These are phyloP conservation scores for Diaporthe aspalathi DNA, from an alignment of 2,329 filamentous ascomycete genomes.

Conservation along the genomic window DNA sequence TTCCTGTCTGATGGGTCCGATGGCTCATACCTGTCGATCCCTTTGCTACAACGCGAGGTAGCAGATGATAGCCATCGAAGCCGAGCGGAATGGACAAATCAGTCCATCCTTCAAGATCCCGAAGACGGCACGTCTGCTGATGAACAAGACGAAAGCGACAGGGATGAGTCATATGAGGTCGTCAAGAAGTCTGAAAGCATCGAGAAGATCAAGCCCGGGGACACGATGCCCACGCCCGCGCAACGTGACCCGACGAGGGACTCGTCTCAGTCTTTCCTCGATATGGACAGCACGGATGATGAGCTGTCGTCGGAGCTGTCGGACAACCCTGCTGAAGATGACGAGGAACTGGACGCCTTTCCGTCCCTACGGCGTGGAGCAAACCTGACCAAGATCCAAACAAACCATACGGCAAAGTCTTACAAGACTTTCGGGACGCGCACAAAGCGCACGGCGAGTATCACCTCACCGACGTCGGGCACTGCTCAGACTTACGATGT, in stretches of 20 bases:
- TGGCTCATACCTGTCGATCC: slow-evolving; percentile 81
- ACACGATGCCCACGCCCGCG: slow-evolving; percentile 42
- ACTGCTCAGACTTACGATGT: slow-evolving; percentile 60
- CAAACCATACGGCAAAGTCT: slow-evolving; percentile 49
- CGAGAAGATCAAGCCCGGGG: slow-evolving; percentile 53
- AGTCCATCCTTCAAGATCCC: slow-evolving; percentile 64
- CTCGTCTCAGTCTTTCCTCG: slow-evolving; percentile 57
- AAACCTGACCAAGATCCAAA: slow-evolving; percentile 25
- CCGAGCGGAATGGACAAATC: slow-evolving; percentile 63
- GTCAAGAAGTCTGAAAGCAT: slow-evolving; percentile 65
- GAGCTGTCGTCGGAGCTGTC: slow-evolving; percentile 75
- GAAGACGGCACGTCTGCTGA: slow-evolving; percentile 48
- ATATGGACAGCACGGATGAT: slow-evolving; percentile 61
- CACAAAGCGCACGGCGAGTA: slow-evolving; percentile 43
- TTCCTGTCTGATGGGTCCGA: slow-evolving; percentile 72
- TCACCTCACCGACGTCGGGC: slow-evolving; percentile 60
- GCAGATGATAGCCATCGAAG: slow-evolving; percentile 62
- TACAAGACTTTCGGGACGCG: slow-evolving; percentile 15
- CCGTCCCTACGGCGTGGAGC: slow-evolving; percentile 43
- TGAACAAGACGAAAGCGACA: slow-evolving; percentile 43
- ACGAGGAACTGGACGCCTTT: slow-evolving; percentile 45
- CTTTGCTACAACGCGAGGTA: slow-evolving; percentile 77
- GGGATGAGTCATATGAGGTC: slow-evolving; percentile 64
- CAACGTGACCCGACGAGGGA: slow-evolving; percentile 40
- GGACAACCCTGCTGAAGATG: slow-evolving; percentile 56